Evolutionary conservation across 768 basidiomycete species (phyloP), one percentile per base, ranked within the genome.

Genomic region (Amanita pseudoporphyria): DNA sequence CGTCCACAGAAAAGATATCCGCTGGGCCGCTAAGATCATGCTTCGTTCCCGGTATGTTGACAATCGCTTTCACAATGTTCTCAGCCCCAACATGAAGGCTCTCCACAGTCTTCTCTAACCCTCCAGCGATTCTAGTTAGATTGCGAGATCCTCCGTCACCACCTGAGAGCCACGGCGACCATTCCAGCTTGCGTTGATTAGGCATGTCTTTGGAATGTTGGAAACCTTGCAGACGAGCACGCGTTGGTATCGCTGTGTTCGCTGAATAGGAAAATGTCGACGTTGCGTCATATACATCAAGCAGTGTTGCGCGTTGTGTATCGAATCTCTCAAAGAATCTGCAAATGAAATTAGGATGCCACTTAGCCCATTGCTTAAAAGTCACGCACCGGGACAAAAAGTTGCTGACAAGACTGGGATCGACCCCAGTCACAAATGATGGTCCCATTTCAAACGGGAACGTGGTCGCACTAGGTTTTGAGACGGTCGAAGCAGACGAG

Each of bases 221-320:
- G 54, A 81, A 72, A 18, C 82, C 84, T 60, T 83, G 76, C 40
- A 87, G 71, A 41, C 87, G 77, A 0, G 89, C 87, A 13, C 93
- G 84, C 6, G 73, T 63, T 3, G 89, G 89, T 53, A 94, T 86
- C 5, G 77, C 62, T 1, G 93, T 94, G 62, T 93, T 94, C 57
- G 80, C 79, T 16, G 84, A 86, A 62, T 84, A 87, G 1, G 93
- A 96, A 62, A 97, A 93, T 6, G 92, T 94, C n/a, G 94, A 87
- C 9, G 77, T 68, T 1, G 87, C 80, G 52, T 87, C 79, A 62
- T 98, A 99, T 16, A 76, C 89, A 40, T 83, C 72, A 13, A 77
- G 59, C 5, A 97, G 74, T 0, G 71, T 66, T 0, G 73, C 65
- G 14, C 95, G 81, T 54, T 87, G 79, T 16, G 68, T 74, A 63